Conservation (phyloP, 2,329 filamentous ascomycete genomes). For the Didymella sp. region DNA sequence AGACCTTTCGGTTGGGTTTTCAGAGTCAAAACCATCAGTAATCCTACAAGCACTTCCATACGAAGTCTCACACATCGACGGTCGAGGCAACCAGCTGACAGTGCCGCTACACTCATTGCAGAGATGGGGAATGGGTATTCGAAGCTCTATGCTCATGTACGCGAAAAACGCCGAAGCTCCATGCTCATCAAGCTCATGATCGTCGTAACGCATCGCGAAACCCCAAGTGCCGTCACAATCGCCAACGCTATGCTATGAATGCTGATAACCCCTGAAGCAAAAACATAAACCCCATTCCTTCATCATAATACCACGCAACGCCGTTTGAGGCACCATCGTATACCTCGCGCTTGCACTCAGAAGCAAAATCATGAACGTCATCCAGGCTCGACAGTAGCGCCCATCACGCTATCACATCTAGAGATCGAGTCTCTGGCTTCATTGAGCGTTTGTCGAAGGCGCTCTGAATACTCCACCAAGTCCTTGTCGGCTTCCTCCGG, state of each 20-base stretch:
- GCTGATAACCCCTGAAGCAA: not conserved
- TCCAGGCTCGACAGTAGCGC: not conserved
- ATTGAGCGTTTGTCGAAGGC: not conserved
- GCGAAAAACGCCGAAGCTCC: slow-evolving; percentile 8
- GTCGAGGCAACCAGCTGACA: too few species aligned
- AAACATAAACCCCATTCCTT: not conserved
- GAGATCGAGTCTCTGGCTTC: not conserved
- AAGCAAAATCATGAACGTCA: not conserved
- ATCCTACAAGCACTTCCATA: too few species aligned
- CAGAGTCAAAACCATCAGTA: too few species aligned
- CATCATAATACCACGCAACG: not conserved
- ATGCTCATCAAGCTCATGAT: slow-evolving; percentile 11
- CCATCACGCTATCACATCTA: not conserved
- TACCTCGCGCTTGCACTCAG: not conserved
- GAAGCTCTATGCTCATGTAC: slow-evolving; percentile 3
- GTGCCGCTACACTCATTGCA: too few species aligned
- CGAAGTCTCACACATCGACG: too few species aligned
- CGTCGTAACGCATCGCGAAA: not conserved
- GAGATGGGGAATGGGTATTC: slow-evolving; percentile 5
- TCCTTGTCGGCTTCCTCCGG: not conserved
- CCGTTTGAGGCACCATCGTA: not conserved
- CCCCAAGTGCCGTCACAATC: slow-evolving; percentile 1
- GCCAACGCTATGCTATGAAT: slow-evolving; percentile 23
- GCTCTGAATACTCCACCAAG: not conserved
- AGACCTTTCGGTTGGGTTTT: too few species aligned